Evolutionary conservation across 305 asterid species (phyloP).

Genomic region (Fraxinus velutina): DNA sequence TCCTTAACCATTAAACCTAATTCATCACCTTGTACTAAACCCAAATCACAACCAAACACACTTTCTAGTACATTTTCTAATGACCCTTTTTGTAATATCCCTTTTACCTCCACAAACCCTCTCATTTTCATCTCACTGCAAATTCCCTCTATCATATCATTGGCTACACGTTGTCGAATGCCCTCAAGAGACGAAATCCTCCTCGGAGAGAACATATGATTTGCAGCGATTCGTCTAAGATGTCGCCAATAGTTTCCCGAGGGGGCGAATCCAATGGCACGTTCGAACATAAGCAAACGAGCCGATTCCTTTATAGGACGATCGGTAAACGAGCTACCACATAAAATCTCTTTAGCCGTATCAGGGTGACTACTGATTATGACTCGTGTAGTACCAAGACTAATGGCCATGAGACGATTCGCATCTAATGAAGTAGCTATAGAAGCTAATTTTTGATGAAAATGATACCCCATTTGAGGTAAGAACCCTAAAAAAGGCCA

Average conservation of each 20-base stretch:
- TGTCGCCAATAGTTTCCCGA: slow-evolving; percentile 49
- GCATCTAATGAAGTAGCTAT: slow-evolving; percentile 35
- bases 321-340: slow-evolving; percentile 38
- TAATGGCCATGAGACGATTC: slow-evolving; percentile 50
- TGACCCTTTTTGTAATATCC: slow-evolving; percentile 41
- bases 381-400: slow-evolving; percentile 43
- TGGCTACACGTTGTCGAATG: slow-evolving; percentile 33
- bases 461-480: slow-evolving; percentile 49
- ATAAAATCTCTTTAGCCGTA: slow-evolving; percentile 52
- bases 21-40: slow-evolving; percentile 24
- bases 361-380: slow-evolving; percentile 59
- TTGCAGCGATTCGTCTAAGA: slow-evolving; percentile 43
- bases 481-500: slow-evolving; percentile 48
- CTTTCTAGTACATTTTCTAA: slow-evolving; percentile 48
- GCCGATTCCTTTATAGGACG: slow-evolving; percentile 66
- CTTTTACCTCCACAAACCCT: slow-evolving; percentile 43
- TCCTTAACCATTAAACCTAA: slow-evolving; percentile 57
- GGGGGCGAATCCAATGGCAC: slow-evolving; percentile 67
- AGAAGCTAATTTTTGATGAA: slow-evolving; percentile 49
- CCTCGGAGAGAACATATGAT: slow-evolving; percentile 57
- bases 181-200: slow-evolving; percentile 42
- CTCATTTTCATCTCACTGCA: slow-evolving; percentile 28
- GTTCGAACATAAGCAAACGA: slow-evolving; percentile 48
- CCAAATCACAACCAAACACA: slow-evolving; percentile 51
- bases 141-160: slow-evolving; percentile 32